Percentiles rank a stretch among this genome's conserved stretches.
Conservation (phyloP, 208 protist species). For the Wallacemonas sp. region DNA sequence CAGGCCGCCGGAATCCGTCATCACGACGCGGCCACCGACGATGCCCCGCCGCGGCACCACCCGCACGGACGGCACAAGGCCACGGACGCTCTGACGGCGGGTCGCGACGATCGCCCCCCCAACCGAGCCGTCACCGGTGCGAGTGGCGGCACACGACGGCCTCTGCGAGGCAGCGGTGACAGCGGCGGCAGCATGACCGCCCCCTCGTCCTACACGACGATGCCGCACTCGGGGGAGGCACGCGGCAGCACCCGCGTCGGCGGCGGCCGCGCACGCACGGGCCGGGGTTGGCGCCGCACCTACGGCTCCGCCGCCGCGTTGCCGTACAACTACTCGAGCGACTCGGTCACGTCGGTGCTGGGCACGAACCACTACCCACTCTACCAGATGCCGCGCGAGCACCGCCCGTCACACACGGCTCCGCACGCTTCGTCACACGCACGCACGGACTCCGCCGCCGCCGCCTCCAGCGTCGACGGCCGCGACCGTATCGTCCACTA, state of each 20-base stretch:
- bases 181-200: slow-evolving; percentile 11
- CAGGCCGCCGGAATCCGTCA: slow-evolving; percentile 23
- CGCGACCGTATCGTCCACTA: slow-evolving; percentile 15
- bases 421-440: no score
- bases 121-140: no score
- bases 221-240: slow-evolving; percentile 2
- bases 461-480: background rate
- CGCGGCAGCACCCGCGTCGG: no score
- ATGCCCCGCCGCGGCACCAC: no score
- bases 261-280: background rate
- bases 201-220: background rate
- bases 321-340: slow-evolving; percentile 40
- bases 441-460: slow-evolving; percentile 21
- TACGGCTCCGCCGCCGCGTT: slow-evolving; percentile 20
- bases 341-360: slow-evolving; percentile 42
- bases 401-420: no score
- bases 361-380: slow-evolving; percentile 47
- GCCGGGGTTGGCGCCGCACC: background rate
- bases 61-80: no score
- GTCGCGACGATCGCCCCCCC: no score
- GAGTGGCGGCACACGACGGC: no score
- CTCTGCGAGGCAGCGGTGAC: slow-evolving; percentile 6
- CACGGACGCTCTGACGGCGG: no score
- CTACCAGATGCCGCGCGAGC: slow-evolving; percentile 3
- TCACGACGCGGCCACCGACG: background rate